These are phyloP conservation scores for Fonsecaea multimorphosa DNA, from an alignment of 2,329 filamentous ascomycete species.

Conservation along the genomic window DNA sequence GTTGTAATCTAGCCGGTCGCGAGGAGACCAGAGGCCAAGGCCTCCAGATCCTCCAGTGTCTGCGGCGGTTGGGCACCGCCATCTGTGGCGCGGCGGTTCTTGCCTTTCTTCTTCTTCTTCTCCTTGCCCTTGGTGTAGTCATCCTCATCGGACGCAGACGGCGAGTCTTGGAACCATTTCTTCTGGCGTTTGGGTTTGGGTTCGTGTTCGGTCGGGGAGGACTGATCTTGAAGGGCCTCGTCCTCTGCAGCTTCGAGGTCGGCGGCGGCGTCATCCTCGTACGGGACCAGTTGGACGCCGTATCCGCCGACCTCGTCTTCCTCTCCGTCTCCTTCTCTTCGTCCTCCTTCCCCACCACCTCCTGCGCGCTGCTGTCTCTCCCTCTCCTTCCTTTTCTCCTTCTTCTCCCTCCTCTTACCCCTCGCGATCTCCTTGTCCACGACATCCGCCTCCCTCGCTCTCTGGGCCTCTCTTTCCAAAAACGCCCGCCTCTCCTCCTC, in stretches of 20 bases:
- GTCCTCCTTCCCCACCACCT: slow-evolving; percentile 38
- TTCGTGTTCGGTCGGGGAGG: slow-evolving; percentile 41
- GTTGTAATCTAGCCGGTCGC: slow-evolving; percentile 19
- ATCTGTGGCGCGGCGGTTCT: slow-evolving; percentile 33
- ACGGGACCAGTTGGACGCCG: slow-evolving; percentile 46
- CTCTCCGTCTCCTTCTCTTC: too few relatives aligned
- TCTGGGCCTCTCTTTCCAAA: slow-evolving; percentile 73
- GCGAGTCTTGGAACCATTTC: slow-evolving; percentile 46
- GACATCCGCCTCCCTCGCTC: slow-evolving; percentile 76
- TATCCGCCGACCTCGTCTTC: slow-evolving; percentile 41
- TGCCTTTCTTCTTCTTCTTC: slow-evolving; percentile 38
- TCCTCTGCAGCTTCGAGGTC: slow-evolving; percentile 35
- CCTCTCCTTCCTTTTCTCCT: slow-evolving; percentile 47
- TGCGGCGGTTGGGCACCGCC: slow-evolving; percentile 42
- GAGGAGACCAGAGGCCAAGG: slow-evolving; percentile 53
- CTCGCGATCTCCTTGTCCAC: slow-evolving; percentile 82
- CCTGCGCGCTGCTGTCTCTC: slow-evolving; percentile 42
- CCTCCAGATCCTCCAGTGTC: slow-evolving; percentile 56
- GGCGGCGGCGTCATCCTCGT: slow-evolving; percentile 38
- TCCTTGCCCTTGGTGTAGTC: slow-evolving; percentile 36
- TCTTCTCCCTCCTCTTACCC: slow-evolving; percentile 66
- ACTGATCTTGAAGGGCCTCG: neutral
- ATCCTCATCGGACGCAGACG: neutral
- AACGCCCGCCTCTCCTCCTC: slow-evolving; percentile 72
- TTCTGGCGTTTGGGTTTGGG: slow-evolving; percentile 47